Percentiles rank a stretch among this genome's conserved stretches.
phyloP scores from a whole-genome alignment of 768 basidiomycete genomes.

The Amanita polypyramis region DNA sequence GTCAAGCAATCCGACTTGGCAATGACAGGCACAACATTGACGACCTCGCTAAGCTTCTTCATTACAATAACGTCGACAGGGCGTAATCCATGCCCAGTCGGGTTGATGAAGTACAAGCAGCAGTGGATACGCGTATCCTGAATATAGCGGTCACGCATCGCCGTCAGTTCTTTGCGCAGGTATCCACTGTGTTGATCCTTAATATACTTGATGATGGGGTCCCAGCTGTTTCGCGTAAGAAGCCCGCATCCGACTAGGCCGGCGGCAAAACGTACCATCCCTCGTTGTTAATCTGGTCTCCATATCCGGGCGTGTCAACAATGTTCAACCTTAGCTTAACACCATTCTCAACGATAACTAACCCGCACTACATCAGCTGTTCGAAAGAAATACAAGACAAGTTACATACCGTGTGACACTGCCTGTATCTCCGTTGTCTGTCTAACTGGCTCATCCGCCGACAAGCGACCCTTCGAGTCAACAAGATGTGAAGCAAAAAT shows the following conservation, averaged over 20 bases:
- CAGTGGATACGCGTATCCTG: constrained; percentile 98
- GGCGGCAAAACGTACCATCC: constrained; percentile 57
- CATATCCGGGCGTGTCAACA: constrained; percentile 97
- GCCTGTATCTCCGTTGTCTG: constrained; percentile 97
- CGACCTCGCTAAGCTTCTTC: constrained; percentile 98
- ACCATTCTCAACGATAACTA: constrained; percentile 94
- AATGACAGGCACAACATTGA: constrained; percentile 99
- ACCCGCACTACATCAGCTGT: background rate
- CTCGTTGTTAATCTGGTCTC: constrained; percentile 98
- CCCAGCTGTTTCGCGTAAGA: constrained; percentile 59
- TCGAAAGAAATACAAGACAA: background rate
- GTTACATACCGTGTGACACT: constrained; percentile 75
- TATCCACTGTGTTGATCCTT: constrained; percentile 99
- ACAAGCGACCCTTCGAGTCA: constrained; percentile 91
- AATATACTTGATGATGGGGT: constrained; percentile 98
- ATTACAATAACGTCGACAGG: constrained; percentile 97
- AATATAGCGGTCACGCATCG: constrained; percentile 97
- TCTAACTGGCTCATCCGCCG: constrained; percentile 79
- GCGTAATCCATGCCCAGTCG: constrained; percentile 94
- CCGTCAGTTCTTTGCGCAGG: constrained; percentile 96
- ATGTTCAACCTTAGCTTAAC: constrained; percentile 94
- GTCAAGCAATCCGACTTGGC: constrained; percentile 96
- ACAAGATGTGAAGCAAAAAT: constrained; percentile 98
- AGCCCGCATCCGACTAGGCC: background rate
- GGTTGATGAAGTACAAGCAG: constrained; percentile 96